A percentile compares a stretch with the other conserved stretches of the same genome.
Conservation (phyloP, 352 stramenopile species). For the Lagenidium sp. region DNA sequence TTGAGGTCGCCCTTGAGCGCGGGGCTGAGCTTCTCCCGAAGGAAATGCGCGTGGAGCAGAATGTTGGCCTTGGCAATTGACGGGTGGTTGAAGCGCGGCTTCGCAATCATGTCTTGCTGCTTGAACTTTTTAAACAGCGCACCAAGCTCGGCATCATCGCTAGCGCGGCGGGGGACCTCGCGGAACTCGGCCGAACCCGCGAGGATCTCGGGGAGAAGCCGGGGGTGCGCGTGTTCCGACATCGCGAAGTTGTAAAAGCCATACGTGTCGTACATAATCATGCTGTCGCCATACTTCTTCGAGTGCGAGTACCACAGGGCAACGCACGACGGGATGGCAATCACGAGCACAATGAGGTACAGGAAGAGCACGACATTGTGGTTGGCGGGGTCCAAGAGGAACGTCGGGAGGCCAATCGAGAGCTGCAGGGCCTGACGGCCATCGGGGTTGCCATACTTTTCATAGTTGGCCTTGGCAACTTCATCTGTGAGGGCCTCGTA, state of each 20-base stretch:
- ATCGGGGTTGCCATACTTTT: constrained; percentile 98
- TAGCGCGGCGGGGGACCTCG: constrained; percentile 54
- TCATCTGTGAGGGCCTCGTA: constrained; percentile 95
- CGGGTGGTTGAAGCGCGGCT: constrained; percentile 82
- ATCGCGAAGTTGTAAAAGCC: constrained; percentile 97
- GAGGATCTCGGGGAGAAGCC: constrained; percentile 93
- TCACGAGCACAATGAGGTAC: constrained; percentile 97
- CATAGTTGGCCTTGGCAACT: constrained; percentile 95
- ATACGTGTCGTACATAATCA: constrained; percentile 99
- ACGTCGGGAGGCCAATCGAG: constrained; percentile 95
- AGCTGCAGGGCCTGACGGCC: constrained; percentile 96
- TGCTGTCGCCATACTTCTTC: constrained; percentile 98
- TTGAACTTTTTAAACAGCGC: constrained; percentile 73
- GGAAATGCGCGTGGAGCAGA: constrained; percentile 94
- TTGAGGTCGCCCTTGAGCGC: constrained; percentile 86
- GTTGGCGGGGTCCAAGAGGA: constrained; percentile 95
- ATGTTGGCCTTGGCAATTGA: constrained; percentile 79
- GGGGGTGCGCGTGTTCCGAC: constrained; percentile 91
- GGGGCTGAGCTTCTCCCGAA: constrained; percentile 76
- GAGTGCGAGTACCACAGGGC: constrained; percentile 94
- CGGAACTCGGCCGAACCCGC: constrained; percentile 88
- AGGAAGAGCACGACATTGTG: constrained; percentile 97
- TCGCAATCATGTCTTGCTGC: constrained; percentile 67
- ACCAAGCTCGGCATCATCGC: constrained; percentile 56
- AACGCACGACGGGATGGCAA: constrained; percentile 95